Evolutionary conservation across 345 rosid species (phyloP).

Genomic region (Linum lewisii): DNA sequence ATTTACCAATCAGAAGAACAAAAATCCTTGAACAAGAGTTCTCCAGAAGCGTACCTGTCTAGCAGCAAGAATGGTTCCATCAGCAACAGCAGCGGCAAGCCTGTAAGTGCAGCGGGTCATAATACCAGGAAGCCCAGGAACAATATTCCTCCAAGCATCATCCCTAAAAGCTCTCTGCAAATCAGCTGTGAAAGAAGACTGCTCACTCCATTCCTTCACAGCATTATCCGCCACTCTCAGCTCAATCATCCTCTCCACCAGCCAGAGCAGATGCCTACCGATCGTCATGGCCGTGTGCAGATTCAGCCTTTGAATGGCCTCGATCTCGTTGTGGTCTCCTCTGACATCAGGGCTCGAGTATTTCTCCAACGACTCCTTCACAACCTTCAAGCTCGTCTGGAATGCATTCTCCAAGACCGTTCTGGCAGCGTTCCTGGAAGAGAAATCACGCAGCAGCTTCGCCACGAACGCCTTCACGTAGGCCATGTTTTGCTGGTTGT

Average conservation of each 20-base stretch:
- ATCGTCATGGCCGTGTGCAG: conserved; percentile 54
- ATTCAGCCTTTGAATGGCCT: conserved; percentile 60
- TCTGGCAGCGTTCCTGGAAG: conserved; percentile 41
- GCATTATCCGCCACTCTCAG: conserved; percentile 55
- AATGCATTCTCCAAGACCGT: conserved; percentile 50
- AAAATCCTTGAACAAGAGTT: background rate
- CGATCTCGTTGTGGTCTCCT: conserved; percentile 61
- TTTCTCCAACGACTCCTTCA: conserved; percentile 60
- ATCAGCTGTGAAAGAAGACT: conserved; percentile 42
- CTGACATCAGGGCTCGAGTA: conserved; percentile 63
- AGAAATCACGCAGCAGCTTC: conserved; percentile 47
- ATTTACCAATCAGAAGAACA: background rate
- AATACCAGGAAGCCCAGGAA: conserved; percentile 52
- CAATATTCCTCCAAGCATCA: conserved; percentile 59
- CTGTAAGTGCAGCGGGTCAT: conserved; percentile 45
- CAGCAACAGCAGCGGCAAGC: conserved; percentile 53
- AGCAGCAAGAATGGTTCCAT: conserved; percentile 48
- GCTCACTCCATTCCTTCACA: conserved; percentile 61
- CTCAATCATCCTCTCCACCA: conserved; percentile 76
- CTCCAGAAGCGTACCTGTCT: conserved; percentile 31
- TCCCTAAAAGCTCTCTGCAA: conserved; percentile 54
- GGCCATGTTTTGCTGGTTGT: conserved; percentile 43
- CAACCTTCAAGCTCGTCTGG: conserved; percentile 38
- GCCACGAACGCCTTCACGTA: conserved; percentile 57
- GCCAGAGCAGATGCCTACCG: conserved; percentile 53